phyloP scores from a whole-genome alignment of 202 grass and related monocot species.

The Panicum hallii region DNA sequence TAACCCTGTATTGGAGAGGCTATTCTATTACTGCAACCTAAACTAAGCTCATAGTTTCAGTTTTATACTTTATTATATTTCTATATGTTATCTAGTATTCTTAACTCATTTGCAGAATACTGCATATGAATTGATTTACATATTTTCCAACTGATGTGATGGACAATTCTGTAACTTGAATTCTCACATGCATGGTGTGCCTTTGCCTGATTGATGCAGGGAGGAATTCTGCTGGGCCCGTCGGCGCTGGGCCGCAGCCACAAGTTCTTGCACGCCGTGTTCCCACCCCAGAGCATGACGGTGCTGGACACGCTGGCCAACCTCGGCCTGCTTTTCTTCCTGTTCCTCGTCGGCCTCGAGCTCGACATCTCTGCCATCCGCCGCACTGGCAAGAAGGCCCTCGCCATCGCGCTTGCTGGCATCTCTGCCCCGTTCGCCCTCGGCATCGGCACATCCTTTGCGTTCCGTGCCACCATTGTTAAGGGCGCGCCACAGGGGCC shows the following conservation, averaged over 20 bases:
- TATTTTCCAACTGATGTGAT: neutral
- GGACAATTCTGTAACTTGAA: neutral
- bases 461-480: slow-evolving; percentile 67
- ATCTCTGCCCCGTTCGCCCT: slow-evolving; percentile 76
- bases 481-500: slow-evolving; percentile 61
- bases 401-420: slow-evolving; percentile 66
- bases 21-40: too few relatives aligned
- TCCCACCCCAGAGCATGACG: slow-evolving; percentile 62
- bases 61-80: too few relatives aligned
- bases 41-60: too few relatives aligned
- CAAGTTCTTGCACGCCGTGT: slow-evolving; percentile 67
- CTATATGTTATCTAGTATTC: too few relatives aligned
- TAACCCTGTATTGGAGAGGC: too few relatives aligned
- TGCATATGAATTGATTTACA: too few relatives aligned
- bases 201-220: slow-evolving; percentile 50
- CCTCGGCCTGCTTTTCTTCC: slow-evolving; percentile 78
- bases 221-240: slow-evolving; percentile 75
- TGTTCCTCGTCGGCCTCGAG: slow-evolving; percentile 85
- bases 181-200: neutral
- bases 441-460: slow-evolving; percentile 72
- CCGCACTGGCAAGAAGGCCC: slow-evolving; percentile 70
- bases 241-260: slow-evolving; percentile 82
- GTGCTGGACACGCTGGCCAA: slow-evolving; percentile 84
- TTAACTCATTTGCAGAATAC: too few relatives aligned
- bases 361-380: slow-evolving; percentile 70